These are phyloP conservation scores for Microcera coccophila DNA, from an alignment of 2,329 filamentous ascomycete genomes.

Conservation along the genomic window DNA sequence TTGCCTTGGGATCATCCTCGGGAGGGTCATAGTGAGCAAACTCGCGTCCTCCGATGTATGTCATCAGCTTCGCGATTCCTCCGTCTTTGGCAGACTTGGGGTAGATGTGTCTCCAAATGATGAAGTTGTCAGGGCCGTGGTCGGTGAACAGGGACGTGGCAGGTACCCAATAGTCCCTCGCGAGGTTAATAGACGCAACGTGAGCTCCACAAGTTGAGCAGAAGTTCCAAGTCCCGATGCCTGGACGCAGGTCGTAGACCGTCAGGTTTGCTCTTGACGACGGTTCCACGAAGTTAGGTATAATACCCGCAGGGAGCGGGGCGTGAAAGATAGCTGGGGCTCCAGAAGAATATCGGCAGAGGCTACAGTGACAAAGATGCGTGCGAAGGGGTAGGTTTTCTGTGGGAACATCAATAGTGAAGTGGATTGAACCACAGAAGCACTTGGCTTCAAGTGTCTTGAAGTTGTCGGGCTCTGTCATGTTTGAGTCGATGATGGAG, in stretches of 20 bases:
- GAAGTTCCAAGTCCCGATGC: conserved; percentile 37
- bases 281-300: conserved; percentile 38
- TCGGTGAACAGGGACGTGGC: conserved; percentile 40
- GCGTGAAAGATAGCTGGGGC: conserved; percentile 42
- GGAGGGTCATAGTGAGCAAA: conserved; percentile 37
- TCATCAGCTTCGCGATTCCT: conserved; percentile 36
- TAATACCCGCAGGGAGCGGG: conserved; percentile 31
- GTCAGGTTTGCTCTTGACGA: conserved; percentile 37
- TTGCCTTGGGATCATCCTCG: conserved; percentile 23
- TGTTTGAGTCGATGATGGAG: too few species aligned
- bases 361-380: conserved; percentile 45
- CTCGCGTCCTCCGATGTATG: conserved; percentile 27
- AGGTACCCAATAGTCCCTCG: conserved; percentile 35
- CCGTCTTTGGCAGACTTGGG: conserved; percentile 35
- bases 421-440: conserved; percentile 42
- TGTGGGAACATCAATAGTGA: conserved; percentile 38
- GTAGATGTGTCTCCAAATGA: conserved; percentile 35
- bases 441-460: conserved; percentile 44
- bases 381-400: conserved; percentile 38
- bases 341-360: conserved; percentile 43
- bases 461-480: conserved; percentile 17
- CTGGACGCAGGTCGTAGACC: conserved; percentile 32
- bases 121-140: conserved; percentile 33
- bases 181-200: conserved; percentile 35
- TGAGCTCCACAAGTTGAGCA: conserved; percentile 46